A percentile compares a stretch with the other conserved stretches of the same genome.
These are phyloP conservation scores for Wolfiporia cocos DNA, from an alignment of 1,284 basidiomycete genomes.

Conservation along the genomic window DNA sequence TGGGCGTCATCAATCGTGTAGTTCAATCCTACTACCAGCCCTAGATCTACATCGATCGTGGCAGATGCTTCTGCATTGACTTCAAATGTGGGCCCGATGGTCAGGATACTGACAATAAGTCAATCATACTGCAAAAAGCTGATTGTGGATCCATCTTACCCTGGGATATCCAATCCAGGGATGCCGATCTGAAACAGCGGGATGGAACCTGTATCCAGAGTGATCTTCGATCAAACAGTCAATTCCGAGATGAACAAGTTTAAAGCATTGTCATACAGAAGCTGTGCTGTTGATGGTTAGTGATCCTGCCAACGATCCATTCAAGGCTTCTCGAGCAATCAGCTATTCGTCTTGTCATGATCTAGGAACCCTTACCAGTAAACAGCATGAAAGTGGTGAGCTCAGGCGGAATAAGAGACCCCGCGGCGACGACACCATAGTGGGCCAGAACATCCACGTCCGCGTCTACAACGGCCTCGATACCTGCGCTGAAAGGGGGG, in stretches of 20 bases:
- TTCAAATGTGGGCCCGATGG: constrained; percentile 30
- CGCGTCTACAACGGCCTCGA: constrained; percentile 35
- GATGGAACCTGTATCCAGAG: constrained; percentile 29
- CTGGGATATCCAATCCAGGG: constrained; percentile 36
- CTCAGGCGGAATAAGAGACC: constrained; percentile 37
- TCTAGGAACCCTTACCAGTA: constrained; percentile 16
- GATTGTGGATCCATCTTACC: constrained; percentile 18
- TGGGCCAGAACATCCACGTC: constrained; percentile 29
- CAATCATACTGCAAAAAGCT: neutral
- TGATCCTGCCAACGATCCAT: constrained; percentile 17
- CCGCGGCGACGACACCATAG: constrained; percentile 36
- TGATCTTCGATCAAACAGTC: constrained; percentile 20
- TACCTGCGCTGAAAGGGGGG: constrained; percentile 23
- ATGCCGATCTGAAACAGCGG: constrained; percentile 30
- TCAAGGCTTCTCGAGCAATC: neutral
- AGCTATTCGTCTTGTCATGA: constrained; percentile 8
- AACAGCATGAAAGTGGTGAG: constrained; percentile 28
- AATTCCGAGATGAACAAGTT: neutral
- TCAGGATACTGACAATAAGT: constrained; percentile 22
- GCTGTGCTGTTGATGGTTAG: constrained; percentile 21
- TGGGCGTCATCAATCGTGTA: constrained; percentile 29
- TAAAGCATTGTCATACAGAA: neutral
- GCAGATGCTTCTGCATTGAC: constrained; percentile 22
- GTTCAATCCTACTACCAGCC: constrained; percentile 31
- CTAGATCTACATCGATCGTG: constrained; percentile 30